Percentiles rank a stretch among this genome's conserved stretches.
These are phyloP conservation scores for Podaxis sp. DNA, from an alignment of 768 basidiomycete species.

Conservation along the genomic window DNA sequence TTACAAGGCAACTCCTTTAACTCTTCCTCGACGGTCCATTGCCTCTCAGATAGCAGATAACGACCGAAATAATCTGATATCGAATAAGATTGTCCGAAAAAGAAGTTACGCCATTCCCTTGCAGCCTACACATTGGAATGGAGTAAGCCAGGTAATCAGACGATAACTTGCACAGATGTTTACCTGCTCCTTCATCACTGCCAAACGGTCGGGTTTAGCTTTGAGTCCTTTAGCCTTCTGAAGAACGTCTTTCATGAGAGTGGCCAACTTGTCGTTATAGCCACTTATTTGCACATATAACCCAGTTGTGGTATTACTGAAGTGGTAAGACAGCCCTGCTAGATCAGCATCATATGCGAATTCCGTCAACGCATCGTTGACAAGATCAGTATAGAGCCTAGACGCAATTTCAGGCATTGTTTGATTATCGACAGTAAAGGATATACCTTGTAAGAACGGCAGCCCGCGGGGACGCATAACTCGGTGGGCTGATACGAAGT, in stretches of 20 bases:
- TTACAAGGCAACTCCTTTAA: conserved; percentile 72
- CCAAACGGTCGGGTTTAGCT: conserved; percentile 70
- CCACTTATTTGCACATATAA: conserved; percentile 71
- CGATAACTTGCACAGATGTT: neutral
- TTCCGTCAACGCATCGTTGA: conserved; percentile 87
- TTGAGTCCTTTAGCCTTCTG: conserved; percentile 63
- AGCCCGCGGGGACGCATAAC: conserved; percentile 63
- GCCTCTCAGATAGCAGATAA: conserved; percentile 67
- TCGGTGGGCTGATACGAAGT: conserved; percentile 44
- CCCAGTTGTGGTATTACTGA: conserved; percentile 63
- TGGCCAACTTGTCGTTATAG: conserved; percentile 89
- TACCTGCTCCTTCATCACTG: conserved; percentile 85
- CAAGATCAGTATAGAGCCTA: conserved; percentile 81
- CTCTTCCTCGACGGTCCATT: conserved; percentile 79
- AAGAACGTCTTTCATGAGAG: conserved; percentile 71
- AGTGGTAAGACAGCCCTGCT: conserved; percentile 79
- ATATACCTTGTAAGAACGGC: conserved; percentile 71
- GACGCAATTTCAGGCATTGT: neutral
- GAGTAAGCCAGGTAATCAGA: conserved; percentile 6
- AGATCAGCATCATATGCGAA: conserved; percentile 91
- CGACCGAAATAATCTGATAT: conserved; percentile 76
- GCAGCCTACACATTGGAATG: conserved; percentile 49
- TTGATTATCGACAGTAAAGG: neutral
- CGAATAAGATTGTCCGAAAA: conserved; percentile 78
- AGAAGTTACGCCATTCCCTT: conserved; percentile 84